Evolutionary conservation across 345 rosid genomes (phyloP).

Genomic region (Eucalyptus sideroxylon): DNA sequence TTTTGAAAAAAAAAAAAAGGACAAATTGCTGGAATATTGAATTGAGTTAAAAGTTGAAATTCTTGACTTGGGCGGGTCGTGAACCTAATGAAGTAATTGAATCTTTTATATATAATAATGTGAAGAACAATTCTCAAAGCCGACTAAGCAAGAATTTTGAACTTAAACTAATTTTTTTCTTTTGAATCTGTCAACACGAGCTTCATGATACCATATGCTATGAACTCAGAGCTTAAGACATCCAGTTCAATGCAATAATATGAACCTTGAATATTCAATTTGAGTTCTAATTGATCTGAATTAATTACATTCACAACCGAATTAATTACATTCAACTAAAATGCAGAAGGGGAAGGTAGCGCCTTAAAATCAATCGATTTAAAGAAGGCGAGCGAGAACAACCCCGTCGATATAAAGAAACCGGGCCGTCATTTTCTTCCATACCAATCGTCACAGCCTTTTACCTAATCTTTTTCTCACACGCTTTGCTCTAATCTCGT

Average conservation of each 20-base stretch:
- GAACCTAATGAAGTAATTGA: not conserved
- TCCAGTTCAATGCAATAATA: not conserved
- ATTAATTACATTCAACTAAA: not conserved
- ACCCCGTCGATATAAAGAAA: not conserved
- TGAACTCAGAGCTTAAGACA: not conserved
- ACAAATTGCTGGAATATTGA: not conserved
- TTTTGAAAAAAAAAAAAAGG: not conserved
- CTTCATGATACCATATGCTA: not conserved
- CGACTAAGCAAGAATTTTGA: not conserved
- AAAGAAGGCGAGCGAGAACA: not conserved
- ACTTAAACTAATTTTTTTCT: not conserved
- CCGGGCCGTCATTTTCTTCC: not conserved
- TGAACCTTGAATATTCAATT: not conserved
- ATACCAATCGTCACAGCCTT: not conserved
- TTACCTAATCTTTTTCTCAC: not conserved
- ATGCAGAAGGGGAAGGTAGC: not conserved
- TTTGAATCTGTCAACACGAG: not conserved
- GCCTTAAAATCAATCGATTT: not conserved
- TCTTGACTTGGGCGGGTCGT: not conserved
- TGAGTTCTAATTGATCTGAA: not conserved
- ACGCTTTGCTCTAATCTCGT: not conserved
- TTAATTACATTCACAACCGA: not conserved
- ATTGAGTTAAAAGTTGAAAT: not conserved
- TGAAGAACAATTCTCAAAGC: not conserved
- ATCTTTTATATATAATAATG: not conserved